Evolutionary conservation across 2,329 filamentous ascomycete species (phyloP).

Genomic region (Biscogniauxia mediterranea): DNA sequence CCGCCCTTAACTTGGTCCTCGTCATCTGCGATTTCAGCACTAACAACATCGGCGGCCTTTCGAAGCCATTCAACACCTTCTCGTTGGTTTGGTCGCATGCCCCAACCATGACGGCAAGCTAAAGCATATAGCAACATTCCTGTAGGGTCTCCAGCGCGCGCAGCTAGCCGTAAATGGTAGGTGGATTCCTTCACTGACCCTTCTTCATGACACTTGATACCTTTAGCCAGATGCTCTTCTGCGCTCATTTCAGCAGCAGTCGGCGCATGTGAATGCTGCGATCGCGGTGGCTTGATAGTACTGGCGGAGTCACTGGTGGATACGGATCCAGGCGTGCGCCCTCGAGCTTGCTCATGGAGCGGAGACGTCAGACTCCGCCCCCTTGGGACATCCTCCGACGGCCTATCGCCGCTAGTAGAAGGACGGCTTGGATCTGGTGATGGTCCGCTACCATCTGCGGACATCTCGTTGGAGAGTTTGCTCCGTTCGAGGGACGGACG

Average conservation of each 20-base stretch:
- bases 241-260: conserved; percentile 69
- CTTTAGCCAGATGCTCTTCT: conserved; percentile 87
- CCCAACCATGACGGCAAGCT: conserved; percentile 95
- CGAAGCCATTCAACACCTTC: conserved; percentile 92
- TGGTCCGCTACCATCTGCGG: conserved; percentile 39
- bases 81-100: conserved; percentile 86
- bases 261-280: conserved; percentile 47
- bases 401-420: conserved; percentile 43
- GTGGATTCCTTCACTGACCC: conserved; percentile 90
- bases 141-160: conserved; percentile 80
- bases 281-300: conserved; percentile 48
- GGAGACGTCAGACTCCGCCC: conserved; percentile 43
- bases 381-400: conserved; percentile 49
- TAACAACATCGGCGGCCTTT: conserved; percentile 82
- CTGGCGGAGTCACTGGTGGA: conserved; percentile 54
- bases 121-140: conserved; percentile 96
- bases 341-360: conserved; percentile 39
- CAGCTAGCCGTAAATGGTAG: conserved; percentile 89
- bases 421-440: conserved; percentile 46
- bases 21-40: conserved; percentile 79
- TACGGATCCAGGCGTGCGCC: conserved; percentile 46
- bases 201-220: conserved; percentile 84
- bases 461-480: conserved; percentile 49
- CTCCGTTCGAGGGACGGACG: conserved; percentile 50
- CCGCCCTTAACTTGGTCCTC: conserved; percentile 65